phyloP scores from a whole-genome alignment of 1,139 yeast genomes.

The Lodderomyces elongisporus region DNA sequence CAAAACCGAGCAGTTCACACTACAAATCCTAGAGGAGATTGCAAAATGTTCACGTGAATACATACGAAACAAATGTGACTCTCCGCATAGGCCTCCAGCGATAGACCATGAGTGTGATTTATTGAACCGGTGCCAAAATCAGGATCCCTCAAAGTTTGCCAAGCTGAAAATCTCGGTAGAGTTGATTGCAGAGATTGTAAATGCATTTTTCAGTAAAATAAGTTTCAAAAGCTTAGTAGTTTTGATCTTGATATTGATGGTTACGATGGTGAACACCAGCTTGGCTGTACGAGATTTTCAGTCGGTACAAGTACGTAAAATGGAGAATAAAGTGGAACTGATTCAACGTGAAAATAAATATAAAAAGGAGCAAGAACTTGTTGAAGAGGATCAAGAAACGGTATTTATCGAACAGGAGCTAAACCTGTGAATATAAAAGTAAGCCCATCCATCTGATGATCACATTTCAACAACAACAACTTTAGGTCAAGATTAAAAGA shows the following conservation, averaged over 20 bases:
- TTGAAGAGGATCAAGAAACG: no score
- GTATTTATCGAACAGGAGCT: no score
- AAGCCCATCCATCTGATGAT: no score
- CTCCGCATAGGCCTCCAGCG: constrained; percentile 58
- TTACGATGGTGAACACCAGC: constrained; percentile 1
- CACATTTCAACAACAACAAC: no score
- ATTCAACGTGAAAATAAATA: no score
- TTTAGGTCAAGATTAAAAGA: no score
- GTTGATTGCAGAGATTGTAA: constrained; percentile 74
- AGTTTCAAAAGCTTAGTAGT: constrained; percentile 57
- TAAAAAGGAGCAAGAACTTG: no score
- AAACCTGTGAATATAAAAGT: no score
- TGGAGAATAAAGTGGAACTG: neutral
- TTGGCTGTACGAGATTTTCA: neutral
- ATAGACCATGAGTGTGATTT: constrained; percentile 63
- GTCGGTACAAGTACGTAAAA: neutral
- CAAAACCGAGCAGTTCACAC: constrained; percentile 59
- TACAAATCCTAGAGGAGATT: constrained; percentile 62
- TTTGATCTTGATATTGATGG: constrained; percentile 18
- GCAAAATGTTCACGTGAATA: constrained; percentile 67
- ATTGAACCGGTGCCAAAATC: constrained; percentile 83
- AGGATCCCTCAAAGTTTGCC: constrained; percentile 79
- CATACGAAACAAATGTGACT: constrained; percentile 61
- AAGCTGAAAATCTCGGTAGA: constrained; percentile 74
- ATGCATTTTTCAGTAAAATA: constrained; percentile 70